Conservation (phyloP, 2,329 filamentous ascomycete genomes). For the Neonectria magnoliae region DNA sequence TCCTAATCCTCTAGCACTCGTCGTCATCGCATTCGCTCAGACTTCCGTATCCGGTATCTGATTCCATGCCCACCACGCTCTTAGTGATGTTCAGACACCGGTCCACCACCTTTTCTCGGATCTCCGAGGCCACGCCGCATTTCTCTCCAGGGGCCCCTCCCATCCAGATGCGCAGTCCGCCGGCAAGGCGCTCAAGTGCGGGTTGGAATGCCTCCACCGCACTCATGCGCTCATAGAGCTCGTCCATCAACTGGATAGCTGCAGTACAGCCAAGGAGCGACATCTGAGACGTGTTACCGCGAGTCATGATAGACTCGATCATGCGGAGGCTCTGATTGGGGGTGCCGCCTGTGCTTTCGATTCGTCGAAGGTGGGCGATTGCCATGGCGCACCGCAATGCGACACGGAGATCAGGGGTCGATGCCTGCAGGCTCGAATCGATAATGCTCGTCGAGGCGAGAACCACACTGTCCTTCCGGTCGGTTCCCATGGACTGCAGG, state of each 20-base stretch:
- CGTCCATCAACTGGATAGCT: conserved; percentile 67
- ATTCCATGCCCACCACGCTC: conserved; percentile 67
- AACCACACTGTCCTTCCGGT: conserved; percentile 40
- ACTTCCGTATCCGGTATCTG: conserved; percentile 68
- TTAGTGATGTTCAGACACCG: conserved; percentile 66
- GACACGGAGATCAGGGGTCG: conserved; percentile 62
- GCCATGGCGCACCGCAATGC: conserved; percentile 69
- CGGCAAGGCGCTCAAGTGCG: conserved; percentile 66
- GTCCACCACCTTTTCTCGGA: conserved; percentile 65
- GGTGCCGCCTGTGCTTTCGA: conserved; percentile 45
- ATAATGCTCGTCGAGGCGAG: conserved; percentile 54
- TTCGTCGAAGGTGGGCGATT: conserved; percentile 66
- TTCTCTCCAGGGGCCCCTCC: conserved; percentile 62
- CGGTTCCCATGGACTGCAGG: conserved; percentile 58
- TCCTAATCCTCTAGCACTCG: conserved; percentile 35
- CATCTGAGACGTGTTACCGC: conserved; percentile 54
- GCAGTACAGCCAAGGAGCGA: conserved; percentile 69
- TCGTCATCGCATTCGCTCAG: conserved; percentile 61
- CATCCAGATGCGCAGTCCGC: conserved; percentile 69
- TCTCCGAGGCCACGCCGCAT: conserved; percentile 59
- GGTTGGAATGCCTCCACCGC: conserved; percentile 58
- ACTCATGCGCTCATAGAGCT: conserved; percentile 58
- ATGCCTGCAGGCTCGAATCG: conserved; percentile 54
- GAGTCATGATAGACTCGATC: conserved; percentile 60
- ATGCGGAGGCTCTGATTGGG: conserved; percentile 57